A percentile compares a stretch with the other conserved stretches of the same genome.
Evolutionary conservation across 768 basidiomycete species (phyloP).

Genomic region (Leccinellum albellum): DNA sequence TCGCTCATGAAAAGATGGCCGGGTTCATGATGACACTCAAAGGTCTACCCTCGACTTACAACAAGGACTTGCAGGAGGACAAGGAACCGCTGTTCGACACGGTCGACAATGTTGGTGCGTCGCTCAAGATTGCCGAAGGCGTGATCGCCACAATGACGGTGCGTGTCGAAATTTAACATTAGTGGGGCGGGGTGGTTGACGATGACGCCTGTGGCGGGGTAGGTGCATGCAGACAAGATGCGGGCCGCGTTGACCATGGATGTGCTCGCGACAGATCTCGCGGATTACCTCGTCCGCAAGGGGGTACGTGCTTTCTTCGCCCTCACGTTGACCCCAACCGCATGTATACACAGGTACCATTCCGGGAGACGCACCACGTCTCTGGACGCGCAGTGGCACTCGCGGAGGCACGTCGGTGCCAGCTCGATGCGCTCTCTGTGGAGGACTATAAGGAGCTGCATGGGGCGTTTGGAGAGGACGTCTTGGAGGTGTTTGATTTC

Average conservation of each 20-base stretch:
- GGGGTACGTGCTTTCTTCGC: conserved; percentile 58
- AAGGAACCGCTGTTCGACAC: conserved; percentile 97
- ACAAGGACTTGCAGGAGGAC: conserved; percentile 98
- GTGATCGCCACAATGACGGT: conserved; percentile 82
- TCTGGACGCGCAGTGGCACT: conserved; percentile 95
- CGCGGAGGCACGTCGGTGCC: conserved; percentile 78
- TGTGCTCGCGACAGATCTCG: conserved; percentile 96
- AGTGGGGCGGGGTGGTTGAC: not conserved
- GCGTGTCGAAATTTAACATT: not conserved
- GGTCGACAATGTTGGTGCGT: conserved; percentile 85
- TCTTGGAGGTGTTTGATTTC: conserved; percentile 86
- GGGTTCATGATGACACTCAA: conserved; percentile 98
- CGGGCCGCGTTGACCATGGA: conserved; percentile 89
- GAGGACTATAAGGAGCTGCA: conserved; percentile 76
- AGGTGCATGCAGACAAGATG: conserved; percentile 94
- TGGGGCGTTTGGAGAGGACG: conserved; percentile 76
- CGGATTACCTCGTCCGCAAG: conserved; percentile 98
- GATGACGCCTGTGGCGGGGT: not conserved
- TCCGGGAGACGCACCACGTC: conserved; percentile 98
- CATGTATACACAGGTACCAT: conserved; percentile 66
- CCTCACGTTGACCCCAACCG: not conserved
- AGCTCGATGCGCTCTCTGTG: conserved; percentile 76
- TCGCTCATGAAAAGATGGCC: conserved; percentile 87
- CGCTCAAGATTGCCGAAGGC: conserved; percentile 89
- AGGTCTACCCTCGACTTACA: conserved; percentile 96